Conservation (phyloP, 1,284 basidiomycete genomes). For the Sporisorium exsertum region DNA sequence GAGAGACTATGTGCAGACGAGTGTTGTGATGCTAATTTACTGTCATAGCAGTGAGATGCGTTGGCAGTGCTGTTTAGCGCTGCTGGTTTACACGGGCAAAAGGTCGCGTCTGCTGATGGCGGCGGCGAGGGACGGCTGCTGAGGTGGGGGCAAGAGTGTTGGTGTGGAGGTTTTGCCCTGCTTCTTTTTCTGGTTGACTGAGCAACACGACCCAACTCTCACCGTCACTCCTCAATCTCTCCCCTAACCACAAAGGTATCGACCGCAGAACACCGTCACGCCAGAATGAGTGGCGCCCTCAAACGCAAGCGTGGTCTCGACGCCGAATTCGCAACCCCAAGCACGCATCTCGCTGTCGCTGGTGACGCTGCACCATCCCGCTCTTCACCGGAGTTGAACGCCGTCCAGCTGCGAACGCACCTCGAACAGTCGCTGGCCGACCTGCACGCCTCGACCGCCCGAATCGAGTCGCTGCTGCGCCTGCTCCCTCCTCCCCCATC, state of each 20-base stretch:
- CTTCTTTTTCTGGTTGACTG: background rate
- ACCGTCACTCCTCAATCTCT: background rate
- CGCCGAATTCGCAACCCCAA: no score
- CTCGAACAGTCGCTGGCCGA: conserved; percentile 10
- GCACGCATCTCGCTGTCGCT: no score
- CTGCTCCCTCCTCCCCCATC: background rate
- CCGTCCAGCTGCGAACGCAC: background rate
- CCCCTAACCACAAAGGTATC: no score
- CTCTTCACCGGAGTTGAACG: no score
- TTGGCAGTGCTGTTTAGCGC: no score
- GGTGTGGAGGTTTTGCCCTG: conserved; percentile 22
- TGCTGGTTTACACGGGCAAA: no score
- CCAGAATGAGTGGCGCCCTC: conserved; percentile 9
- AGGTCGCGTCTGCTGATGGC: no score
- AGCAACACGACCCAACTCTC: background rate
- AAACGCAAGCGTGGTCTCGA: conserved; percentile 19
- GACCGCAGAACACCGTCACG: no score
- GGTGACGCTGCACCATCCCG: background rate
- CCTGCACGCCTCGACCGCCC: background rate
- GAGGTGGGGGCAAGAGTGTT: conserved; percentile 12
- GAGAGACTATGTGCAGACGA: background rate
- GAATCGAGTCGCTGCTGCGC: conserved; percentile 2
- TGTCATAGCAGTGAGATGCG: background rate
- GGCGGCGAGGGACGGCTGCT: no score
- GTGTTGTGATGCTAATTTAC: background rate